Evolutionary conservation across 441 rosid species (phyloP), one percentile per base, ranked within the genome.

Genomic region (Capsella rubella): DNA sequence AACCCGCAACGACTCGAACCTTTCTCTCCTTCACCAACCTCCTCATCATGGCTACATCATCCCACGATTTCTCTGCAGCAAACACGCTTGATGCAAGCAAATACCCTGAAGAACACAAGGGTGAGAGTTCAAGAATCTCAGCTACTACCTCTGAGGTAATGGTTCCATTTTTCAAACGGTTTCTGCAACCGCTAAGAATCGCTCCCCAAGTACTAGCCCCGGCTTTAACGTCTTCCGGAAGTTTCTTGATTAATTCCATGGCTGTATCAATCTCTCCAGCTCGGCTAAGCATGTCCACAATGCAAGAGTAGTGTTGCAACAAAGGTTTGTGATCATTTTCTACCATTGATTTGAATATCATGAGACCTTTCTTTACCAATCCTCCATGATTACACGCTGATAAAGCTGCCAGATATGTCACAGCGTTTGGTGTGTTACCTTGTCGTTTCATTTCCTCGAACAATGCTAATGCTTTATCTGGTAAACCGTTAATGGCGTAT

Each of bases 301-400:
- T 49, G 60, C 91, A 85, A 2, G 93, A 81, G 72, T 82, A 84
- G 67, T 87, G 93, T 39, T 85, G 85, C 69, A 72, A 55, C 1
- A 56, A 77, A 8, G 79, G 87, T 47, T 73, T 72, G 1, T 77
- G 64, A 43, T 82, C 85, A 25, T 69, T 67, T 34, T 67, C 70
- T 31, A 75, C 66, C 87, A 87, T 80, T 49, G 85, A 87, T 69
- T 78, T 67, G 62, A 87, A 76, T 55, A 89, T 55, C 53, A 64
- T 51, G 45, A 85, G 80, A 68, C 87, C 89, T 69, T 89, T 67
- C 14, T 71, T 61, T 3, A 85, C 45, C 65, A 89, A 74, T 27
- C 91, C 89, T 0, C 87, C 87, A 40, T 86, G 89, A 57, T 82
- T 85, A 70, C 89, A 87, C 13, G 93, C 93, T 28, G 91, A 89